Conservation (phyloP, 306 rosid genomes). For the Cicer cuneatum region DNA sequence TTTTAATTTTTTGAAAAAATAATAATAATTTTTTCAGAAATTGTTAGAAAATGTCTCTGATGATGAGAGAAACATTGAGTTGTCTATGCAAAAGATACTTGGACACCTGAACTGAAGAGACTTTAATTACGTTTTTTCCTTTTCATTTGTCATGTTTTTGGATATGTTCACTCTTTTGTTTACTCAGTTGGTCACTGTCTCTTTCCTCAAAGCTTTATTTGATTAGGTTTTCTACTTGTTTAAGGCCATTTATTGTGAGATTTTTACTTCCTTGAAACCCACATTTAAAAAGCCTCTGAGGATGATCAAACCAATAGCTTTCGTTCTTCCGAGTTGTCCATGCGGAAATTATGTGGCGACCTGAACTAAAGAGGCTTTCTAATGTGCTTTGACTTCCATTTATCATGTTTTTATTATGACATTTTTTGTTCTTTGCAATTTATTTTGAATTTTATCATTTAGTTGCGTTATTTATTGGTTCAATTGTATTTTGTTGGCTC, state of each 20-base stretch:
- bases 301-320: slow-evolving; percentile 47
- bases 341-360: slow-evolving; percentile 56
- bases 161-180: no score
- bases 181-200: background rate
- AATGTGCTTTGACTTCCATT: no score
- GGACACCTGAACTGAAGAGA: slow-evolving; percentile 78
- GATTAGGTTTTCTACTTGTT: background rate
- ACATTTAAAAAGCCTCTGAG: slow-evolving; percentile 38
- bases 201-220: background rate
- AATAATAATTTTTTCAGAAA: no score
- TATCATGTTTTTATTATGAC: background rate
- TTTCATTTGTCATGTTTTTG: no score
- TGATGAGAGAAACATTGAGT: slow-evolving; percentile 54
- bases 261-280: background rate
- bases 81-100: slow-evolving; percentile 50
- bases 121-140: background rate
- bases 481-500: no score
- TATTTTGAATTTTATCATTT: background rate
- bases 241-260: background rate
- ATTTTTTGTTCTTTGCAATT: background rate
- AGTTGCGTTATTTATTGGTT: background rate
- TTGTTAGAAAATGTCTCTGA: no score
- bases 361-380: slow-evolving; percentile 58
- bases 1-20: no score
- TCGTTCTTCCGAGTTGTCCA: slow-evolving; percentile 50